Evolutionary conservation across 1,284 basidiomycete species (phyloP).

Genomic region (Ceratobasidium theobromae): DNA sequence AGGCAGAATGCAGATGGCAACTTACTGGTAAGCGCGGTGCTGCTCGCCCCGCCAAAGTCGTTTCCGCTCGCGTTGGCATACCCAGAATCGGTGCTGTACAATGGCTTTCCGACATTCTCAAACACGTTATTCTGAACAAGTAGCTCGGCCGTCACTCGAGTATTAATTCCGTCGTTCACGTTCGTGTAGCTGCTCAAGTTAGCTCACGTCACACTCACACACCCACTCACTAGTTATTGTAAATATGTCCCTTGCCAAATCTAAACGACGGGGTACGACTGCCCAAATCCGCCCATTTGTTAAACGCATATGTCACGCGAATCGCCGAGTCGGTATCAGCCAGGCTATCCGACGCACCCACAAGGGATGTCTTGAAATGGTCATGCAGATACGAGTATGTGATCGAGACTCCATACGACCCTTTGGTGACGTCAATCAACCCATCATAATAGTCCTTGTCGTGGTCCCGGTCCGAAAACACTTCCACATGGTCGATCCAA

Average conservation of each 20-base stretch:
- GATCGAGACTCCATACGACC: constrained; percentile 17
- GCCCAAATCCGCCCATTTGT: constrained; percentile 37
- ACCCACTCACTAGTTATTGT: constrained; percentile 20
- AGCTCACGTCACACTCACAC: too few relatives aligned
- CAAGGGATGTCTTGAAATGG: constrained; percentile 33
- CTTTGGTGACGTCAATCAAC: constrained; percentile 23
- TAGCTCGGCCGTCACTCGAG: constrained; percentile 18
- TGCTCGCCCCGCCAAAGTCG: constrained; percentile 14
- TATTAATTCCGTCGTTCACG: constrained; percentile 47
- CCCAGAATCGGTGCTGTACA: constrained; percentile 21
- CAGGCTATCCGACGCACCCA: constrained; percentile 28
- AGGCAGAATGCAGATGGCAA: neutral
- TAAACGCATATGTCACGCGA: constrained; percentile 32
- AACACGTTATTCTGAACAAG: constrained; percentile 52
- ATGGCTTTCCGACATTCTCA: neutral
- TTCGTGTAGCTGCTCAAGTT: constrained; percentile 46
- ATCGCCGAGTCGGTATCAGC: constrained; percentile 20
- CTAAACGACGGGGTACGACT: constrained; percentile 40
- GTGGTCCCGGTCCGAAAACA: constrained; percentile 26
- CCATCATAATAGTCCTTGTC: constrained; percentile 34
- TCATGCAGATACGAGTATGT: constrained; percentile 33
- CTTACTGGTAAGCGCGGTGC: constrained; percentile 5
- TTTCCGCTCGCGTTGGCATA: constrained; percentile 24
- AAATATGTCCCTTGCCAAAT: constrained; percentile 41
- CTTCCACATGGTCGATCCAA: constrained; percentile 33